Conservation (phyloP, 2,329 filamentous ascomycete genomes). For the Pseudogymnoascus sp. region DNA sequence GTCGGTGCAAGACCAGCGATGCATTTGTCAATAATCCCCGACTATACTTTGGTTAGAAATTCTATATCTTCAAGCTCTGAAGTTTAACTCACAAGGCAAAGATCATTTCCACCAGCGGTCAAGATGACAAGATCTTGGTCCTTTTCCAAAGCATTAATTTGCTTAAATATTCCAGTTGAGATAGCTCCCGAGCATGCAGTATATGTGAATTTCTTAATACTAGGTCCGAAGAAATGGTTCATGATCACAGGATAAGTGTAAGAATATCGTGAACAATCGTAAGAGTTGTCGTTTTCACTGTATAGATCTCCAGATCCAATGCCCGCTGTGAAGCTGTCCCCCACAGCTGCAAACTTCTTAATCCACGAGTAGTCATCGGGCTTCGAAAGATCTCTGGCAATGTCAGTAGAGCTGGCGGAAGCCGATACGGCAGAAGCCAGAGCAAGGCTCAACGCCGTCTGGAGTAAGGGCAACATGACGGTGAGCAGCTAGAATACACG, state of each 20-base stretch:
- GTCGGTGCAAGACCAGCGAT: constrained; percentile 14
- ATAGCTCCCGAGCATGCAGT: constrained; percentile 24
- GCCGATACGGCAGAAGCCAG: too few relatives aligned
- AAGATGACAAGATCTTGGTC: constrained; percentile 28
- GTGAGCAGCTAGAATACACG: too few relatives aligned
- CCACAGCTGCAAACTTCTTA: constrained; percentile 28
- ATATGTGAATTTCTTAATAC: constrained; percentile 24
- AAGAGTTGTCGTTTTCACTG: background rate
- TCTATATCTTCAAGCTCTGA: background rate
- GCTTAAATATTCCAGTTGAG: constrained; percentile 22
- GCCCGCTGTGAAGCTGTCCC: constrained; percentile 32
- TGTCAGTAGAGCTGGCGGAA: too few relatives aligned
- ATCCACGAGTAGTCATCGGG: constrained; percentile 13
- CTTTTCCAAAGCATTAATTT: constrained; percentile 20
- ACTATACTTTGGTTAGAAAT: background rate
- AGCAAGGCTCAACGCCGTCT: too few relatives aligned
- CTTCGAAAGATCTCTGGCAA: too few relatives aligned
- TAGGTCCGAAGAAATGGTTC: constrained; percentile 18
- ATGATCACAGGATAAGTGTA: constrained; percentile 23
- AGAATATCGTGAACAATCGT: constrained; percentile 25
- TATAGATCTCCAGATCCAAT: constrained; percentile 25
- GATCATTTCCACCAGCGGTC: constrained; percentile 32
- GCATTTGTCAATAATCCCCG: constrained; percentile 17
- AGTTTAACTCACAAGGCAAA: constrained; percentile 25
- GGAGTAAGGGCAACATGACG: too few relatives aligned